Evolutionary conservation across 345 rosid genomes (phyloP).

Genomic region (Laguncularia racemosa): DNA sequence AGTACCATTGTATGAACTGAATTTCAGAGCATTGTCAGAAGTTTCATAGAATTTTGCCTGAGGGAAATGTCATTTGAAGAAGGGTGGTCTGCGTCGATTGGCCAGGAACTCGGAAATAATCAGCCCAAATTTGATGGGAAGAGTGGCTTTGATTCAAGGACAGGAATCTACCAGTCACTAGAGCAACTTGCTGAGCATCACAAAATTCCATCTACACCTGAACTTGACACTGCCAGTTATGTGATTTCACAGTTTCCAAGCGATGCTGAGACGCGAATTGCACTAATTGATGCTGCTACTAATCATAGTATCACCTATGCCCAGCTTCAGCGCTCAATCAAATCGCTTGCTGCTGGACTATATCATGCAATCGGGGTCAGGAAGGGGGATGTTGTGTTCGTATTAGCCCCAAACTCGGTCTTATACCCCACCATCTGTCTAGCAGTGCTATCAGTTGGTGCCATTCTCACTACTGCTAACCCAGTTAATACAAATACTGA

Average conservation of each 20-base stretch:
- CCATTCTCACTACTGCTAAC: conserved; percentile 47
- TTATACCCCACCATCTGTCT: conserved; percentile 42
- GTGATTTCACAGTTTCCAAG: conserved; percentile 43
- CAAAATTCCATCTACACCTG: conserved; percentile 22
- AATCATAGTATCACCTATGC: conserved; percentile 24
- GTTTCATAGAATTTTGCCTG: background rate
- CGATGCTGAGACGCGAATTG: conserved; percentile 23
- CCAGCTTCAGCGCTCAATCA: conserved; percentile 33
- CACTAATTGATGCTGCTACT: conserved; percentile 38
- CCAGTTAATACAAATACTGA: conserved; percentile 44
- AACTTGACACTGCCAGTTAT: conserved; percentile 29
- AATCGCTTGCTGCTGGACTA: conserved; percentile 35
- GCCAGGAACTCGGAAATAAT: conserved; percentile 9
- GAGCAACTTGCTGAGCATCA: conserved; percentile 19
- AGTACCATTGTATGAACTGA: too few species aligned
- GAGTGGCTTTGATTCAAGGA: conserved; percentile 28
- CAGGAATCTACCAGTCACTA: conserved; percentile 38
- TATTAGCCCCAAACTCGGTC: conserved; percentile 49
- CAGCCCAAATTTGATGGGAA: background rate
- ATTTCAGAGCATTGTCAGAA: too few species aligned
- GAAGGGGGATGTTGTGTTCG: conserved; percentile 49
- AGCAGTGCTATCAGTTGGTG: conserved; percentile 45
- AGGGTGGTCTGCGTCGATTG: background rate
- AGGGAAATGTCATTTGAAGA: conserved; percentile 17
- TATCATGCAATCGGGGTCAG: conserved; percentile 34